Evolutionary conservation across 768 basidiomycete species (phyloP), one percentile per base, ranked within the genome.

Genomic region (Trametes cinnabarina): DNA sequence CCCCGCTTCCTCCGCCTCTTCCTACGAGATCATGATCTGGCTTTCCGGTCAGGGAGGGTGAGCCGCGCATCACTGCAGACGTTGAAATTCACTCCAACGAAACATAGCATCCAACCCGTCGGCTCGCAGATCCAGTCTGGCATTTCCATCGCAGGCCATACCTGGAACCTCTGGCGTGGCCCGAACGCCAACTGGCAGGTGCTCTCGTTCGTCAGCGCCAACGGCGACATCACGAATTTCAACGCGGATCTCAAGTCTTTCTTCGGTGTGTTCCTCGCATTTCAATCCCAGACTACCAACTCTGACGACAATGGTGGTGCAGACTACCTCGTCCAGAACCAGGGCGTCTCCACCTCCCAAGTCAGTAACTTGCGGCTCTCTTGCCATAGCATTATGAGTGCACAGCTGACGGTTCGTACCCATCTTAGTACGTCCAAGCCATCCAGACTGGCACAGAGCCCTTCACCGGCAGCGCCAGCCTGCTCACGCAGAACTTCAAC

Each of bases 21-120:
- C 77, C 2, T 84, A 73, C 63, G 82, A 84, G 65, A 81, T 84
- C 53, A 84, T 84, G 82, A 82, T 84, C 57, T 84, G 82, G 82
- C 76, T 84, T 25, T 82, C 82, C 50, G 78, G 80, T 35, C 74
- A 74, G 12, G 82, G 82, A 66, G 79, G 79, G 82, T 83, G 66
- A 58, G 75, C 53, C 1, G 14, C 8, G 11, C 1, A 15, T 28
- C 6, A n/a, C n/a, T n/a, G n/a, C n/a, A n/a, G n/a, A n/a, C n/a
- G n/a, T n/a, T n/a, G n/a, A n/a, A n/a, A n/a, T n/a, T n/a, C n/a
- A n/a, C n/a, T n/a, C n/a, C n/a, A n/a, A n/a, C n/a, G n/a, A n/a
- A n/a, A n/a, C n/a, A n/a, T 57, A 83, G 83, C n/a, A 79, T 82
- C 47, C 76, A 80, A 58, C 83, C 83, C 40, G 77, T 83, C 28